Conservation (phyloP, 331 rosid species). For the Quercus phellos region DNA sequence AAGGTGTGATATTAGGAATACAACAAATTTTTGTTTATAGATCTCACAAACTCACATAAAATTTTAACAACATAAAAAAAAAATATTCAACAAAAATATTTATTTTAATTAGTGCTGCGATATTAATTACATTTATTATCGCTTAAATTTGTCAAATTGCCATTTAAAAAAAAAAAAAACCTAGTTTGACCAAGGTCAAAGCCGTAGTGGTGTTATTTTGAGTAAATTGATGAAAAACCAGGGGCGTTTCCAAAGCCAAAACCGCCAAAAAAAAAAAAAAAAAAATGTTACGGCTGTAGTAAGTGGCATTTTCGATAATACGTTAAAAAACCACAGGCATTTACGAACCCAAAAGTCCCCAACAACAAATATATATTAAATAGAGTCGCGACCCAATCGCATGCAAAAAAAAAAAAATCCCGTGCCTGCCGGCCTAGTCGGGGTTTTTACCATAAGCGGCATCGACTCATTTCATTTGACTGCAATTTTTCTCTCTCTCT, state of each 20-base stretch:
- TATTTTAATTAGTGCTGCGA: too few relatives aligned
- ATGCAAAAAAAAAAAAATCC: slow-evolving; percentile 27
- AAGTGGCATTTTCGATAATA: neutral
- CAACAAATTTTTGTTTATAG: too few relatives aligned
- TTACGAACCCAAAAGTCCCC: neutral
- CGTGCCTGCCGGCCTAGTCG: slow-evolving; percentile 52
- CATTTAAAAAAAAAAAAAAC: neutral
- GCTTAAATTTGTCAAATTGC: too few relatives aligned
- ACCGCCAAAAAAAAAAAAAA: neutral
- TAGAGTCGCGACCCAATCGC: slow-evolving; percentile 27
- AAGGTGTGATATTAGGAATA: too few relatives aligned
- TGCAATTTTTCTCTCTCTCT: neutral
- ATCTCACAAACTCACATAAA: too few relatives aligned
- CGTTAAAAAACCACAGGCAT: neutral
- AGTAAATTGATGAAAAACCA: too few relatives aligned
- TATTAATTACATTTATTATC: too few relatives aligned
- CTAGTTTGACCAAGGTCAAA: too few relatives aligned
- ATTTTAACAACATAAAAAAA: too few relatives aligned
- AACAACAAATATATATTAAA: neutral
- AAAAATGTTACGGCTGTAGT: neutral
- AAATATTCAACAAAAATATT: too few relatives aligned
- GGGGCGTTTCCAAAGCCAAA: too few relatives aligned
- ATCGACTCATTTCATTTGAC: slow-evolving; percentile 29
- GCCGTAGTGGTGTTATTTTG: too few relatives aligned
- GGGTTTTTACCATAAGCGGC: slow-evolving; percentile 26